Evolutionary conservation across 2,329 filamentous ascomycete species (phyloP).

Genomic region (Dactylellina haptotyla): DNA sequence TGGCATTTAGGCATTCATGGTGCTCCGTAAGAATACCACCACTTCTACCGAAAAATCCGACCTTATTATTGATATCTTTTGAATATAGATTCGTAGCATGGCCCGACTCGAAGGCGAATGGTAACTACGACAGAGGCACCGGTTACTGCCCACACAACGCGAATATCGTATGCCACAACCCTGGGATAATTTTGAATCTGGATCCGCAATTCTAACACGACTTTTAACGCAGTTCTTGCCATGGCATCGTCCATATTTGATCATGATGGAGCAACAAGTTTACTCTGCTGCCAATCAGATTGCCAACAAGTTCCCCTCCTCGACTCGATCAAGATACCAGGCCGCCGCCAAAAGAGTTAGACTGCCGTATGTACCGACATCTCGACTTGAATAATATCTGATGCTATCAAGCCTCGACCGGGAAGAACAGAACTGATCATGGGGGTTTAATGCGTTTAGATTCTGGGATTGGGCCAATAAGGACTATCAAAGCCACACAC

Average conservation of each 20-base stretch:
- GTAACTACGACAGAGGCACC: constrained; percentile 1
- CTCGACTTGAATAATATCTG: background rate
- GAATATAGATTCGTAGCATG: constrained; percentile 27
- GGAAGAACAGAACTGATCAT: no score
- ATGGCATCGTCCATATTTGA: constrained; percentile 59
- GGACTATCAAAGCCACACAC: constrained; percentile 43
- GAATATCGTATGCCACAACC: constrained; percentile 34
- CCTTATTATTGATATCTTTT: background rate
- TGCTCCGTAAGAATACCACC: constrained; percentile 29
- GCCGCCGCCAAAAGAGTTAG: constrained; percentile 54
- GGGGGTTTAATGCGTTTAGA: constrained; percentile 18
- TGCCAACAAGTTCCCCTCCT: constrained; percentile 51
- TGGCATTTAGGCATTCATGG: constrained; percentile 35
- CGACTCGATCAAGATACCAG: constrained; percentile 50
- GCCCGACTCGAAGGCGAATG: constrained; percentile 18
- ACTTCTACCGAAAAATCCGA: background rate
- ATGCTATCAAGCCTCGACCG: no score
- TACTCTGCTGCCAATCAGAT: constrained; percentile 30
- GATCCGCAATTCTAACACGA: background rate
- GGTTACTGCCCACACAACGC: constrained; percentile 40
- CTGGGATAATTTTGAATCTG: background rate
- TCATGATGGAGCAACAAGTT: constrained; percentile 57
- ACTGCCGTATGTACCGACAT: constrained; percentile 54
- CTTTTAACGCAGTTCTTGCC: constrained; percentile 53
- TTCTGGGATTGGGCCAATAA: constrained; percentile 57